Evolutionary conservation across 768 basidiomycete genomes (phyloP), one percentile per base, ranked within the genome.

Genomic region (Porphyrellus cyaneotinctus): DNA sequence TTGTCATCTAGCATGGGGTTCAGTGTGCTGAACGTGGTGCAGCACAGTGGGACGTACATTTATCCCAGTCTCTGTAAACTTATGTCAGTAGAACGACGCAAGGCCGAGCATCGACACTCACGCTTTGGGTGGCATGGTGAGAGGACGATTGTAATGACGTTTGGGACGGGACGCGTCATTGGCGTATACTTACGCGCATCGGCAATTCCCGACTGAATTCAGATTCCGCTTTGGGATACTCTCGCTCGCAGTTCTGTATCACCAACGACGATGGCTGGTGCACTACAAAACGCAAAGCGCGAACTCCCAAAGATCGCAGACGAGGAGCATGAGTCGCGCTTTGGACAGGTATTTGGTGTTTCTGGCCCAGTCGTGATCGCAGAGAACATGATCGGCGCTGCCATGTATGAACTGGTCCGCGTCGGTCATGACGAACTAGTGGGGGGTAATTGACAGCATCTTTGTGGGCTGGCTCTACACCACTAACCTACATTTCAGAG

Each of bases 291-390:
- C 68, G 94, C 94, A 59, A 91, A 87, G 78, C 82, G 79, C 71
- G 79, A 91, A 70, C 83, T 97, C 53, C 79, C 83, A 64, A 95
- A 88, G 80, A 84, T 97, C 70, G 76, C 79, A 52, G 87, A 97
- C 80, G 95, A 95, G 71, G 89, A 95, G 58, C 79, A 80, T 43
- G 95, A 97, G 74, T 87, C 85, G 57, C 79, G 79, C 58, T 91
- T 91, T 62, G 94, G 91, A 52, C 82, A 86, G 62, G 93, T 95
- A 9, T 93, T 82, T 69, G 95, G 95, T 56, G 97, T 99, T 36
- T 99, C 97, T 35, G 97, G 97, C 38, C 97, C 97, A 46, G 95
- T 97, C 76, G 95, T 99, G 64, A 85, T 98, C 67, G 95, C 94
- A 57, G 68, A 87, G 78, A 94, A 95, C 75, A 97, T 95, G 94